Evolutionary conservation across 371 early-diverging fungal species (phyloP), one percentile per base, ranked within the genome.

Genomic region (Apophysomyces ossiformis): DNA sequence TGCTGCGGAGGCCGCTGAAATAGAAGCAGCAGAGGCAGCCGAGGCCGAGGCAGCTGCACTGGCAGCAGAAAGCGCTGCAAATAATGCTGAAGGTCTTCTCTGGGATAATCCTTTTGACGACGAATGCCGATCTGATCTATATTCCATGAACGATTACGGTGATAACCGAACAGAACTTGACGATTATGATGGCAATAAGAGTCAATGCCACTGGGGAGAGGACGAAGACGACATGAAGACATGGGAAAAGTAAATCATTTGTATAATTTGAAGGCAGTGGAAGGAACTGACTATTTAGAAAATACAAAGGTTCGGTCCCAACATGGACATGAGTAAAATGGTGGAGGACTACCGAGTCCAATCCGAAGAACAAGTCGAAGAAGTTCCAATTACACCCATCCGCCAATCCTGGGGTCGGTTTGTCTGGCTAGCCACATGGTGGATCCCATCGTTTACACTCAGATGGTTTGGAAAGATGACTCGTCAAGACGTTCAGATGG

Each of bases 401-500:
- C 89, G 92, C 37, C 76, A 76, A 35, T 85, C 85, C 72, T 94
- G 94, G 94, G 84, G 90, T 13, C 79, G 82, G 9, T 85, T 90
- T 37, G 90, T 90, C 1, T 87, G 85, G 82, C 69, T 82, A 13
- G 70, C 87, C 60, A 94, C 94, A 0, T 93, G 90, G 89, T 87
- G 89, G 88, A 87, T 93, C 37, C 94, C 94, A 6, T 83, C 89
- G 15, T 84, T 78, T 64, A 58, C 73, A 58, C 67, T 90, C 47
- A 67, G 71, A 32, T 74, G 74, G 56, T 76, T 90, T 67, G 89
- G 94, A 46, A 89, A 89, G 62, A 93, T 95, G 90, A 88, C 86
- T 68, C 88, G 94, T 38, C 87, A 88, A 60, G 96, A 96, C 73
- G 86, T 96, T 12, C 94, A 87, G 57, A 92, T 93, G 93, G 99